phyloP scores from a whole-genome alignment of 1,284 basidiomycete genomes.

The Cutaneotrichosporon cyanovorans region DNA sequence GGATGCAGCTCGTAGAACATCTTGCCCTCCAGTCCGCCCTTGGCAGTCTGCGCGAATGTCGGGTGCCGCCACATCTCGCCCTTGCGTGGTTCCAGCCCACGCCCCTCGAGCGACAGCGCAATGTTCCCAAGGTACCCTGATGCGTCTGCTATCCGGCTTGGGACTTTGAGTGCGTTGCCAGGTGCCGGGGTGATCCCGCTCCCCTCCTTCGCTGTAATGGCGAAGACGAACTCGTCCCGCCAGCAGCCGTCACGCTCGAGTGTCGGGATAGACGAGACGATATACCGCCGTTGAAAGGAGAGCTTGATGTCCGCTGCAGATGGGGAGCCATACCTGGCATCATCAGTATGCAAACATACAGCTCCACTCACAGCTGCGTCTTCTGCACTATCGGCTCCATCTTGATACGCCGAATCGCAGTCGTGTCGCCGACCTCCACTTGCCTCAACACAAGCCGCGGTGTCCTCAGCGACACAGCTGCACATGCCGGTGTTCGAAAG shows the following conservation, averaged over 20 bases:
- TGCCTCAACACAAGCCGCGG: constrained; percentile 29
- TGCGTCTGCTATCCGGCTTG: constrained; percentile 25
- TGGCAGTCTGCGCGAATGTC: constrained; percentile 11
- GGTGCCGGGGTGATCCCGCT: constrained; percentile 16
- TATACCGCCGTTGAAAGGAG: constrained; percentile 32
- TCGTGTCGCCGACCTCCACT: constrained; percentile 28
- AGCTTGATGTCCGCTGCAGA: constrained; percentile 26
- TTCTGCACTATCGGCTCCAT: constrained; percentile 40
- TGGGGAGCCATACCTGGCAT: constrained; percentile 30
- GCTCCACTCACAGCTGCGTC: constrained; percentile 34
- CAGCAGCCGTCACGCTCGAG: constrained; percentile 6
- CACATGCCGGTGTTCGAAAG: constrained; percentile 32
- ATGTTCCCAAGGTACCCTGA: constrained; percentile 43
- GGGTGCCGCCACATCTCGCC: constrained; percentile 26
- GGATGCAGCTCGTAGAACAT: constrained; percentile 44
- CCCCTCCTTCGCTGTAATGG: constrained; percentile 35
- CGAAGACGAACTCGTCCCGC: constrained; percentile 37
- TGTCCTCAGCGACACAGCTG: constrained; percentile 24
- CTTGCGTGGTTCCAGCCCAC: neutral
- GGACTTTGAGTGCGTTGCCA: constrained; percentile 17
- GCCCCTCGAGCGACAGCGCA: constrained; percentile 23
- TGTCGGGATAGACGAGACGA: constrained; percentile 13
- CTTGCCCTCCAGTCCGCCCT: constrained; percentile 22
- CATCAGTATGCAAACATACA: neutral
- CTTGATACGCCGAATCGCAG: constrained; percentile 37